Percentiles rank a stretch among this genome's conserved stretches.
Evolutionary conservation across 176 grass and related monocot species (phyloP).

Genomic region (Carex littledalei): DNA sequence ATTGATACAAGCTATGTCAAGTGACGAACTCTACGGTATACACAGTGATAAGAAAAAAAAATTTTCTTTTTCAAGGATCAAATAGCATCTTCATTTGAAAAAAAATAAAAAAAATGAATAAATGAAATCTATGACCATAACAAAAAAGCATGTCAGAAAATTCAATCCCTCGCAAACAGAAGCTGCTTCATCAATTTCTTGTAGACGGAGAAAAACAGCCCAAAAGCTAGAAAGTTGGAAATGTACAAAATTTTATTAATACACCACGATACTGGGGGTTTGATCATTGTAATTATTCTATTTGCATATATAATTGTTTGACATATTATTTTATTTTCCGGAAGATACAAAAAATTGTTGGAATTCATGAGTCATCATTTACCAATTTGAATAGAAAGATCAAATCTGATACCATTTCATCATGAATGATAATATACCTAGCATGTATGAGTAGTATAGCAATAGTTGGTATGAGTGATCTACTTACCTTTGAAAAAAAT

Average conservation of each 20-base stretch:
- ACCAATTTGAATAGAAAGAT: background rate
- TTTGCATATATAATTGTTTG: background rate
- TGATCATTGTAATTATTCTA: background rate
- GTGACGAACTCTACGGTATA: background rate
- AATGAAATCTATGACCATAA: too few species aligned
- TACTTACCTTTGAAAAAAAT: conserved; percentile 46
- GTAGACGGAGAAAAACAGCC: conserved; percentile 6
- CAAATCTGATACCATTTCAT: background rate
- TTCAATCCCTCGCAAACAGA: background rate
- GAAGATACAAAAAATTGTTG: background rate
- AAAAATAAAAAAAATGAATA: background rate
- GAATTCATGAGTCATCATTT: background rate
- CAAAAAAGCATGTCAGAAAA: conserved; percentile 9
- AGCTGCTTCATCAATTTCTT: conserved; percentile 4
- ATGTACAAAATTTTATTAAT: background rate
- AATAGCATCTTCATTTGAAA: background rate
- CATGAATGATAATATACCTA: background rate
- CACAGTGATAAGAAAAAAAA: background rate
- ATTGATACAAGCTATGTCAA: background rate
- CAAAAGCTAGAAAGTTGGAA: background rate
- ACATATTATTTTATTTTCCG: background rate
- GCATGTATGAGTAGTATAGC: background rate
- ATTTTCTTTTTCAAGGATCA: background rate
- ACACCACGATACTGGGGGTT: background rate
- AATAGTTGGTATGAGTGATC: background rate